A percentile compares a stretch with the other conserved stretches of the same genome.
Conservation (phyloP, 1,139 yeast genomes). For the Pneumocystis oryctolagi region DNA sequence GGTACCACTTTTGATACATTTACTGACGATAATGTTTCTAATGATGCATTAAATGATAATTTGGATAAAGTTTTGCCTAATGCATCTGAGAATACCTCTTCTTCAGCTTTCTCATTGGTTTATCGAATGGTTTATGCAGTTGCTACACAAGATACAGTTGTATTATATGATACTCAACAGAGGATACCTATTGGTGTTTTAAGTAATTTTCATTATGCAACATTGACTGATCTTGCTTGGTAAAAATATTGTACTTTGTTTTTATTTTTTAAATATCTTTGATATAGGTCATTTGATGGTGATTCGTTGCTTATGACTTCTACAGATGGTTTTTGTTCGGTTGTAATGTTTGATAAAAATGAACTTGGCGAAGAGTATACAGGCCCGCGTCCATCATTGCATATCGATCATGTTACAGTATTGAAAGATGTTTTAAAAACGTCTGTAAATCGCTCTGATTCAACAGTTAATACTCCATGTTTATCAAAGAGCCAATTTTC, state of each 20-base stretch:
- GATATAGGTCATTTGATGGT: conserved; percentile 38
- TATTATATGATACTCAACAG: conserved; percentile 65
- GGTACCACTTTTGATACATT: neutral
- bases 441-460: neutral
- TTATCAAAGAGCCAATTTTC: neutral
- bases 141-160: conserved; percentile 79
- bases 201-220: conserved; percentile 70
- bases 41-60: neutral
- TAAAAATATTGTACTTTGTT: conserved; percentile 20
- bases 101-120: conserved; percentile 39
- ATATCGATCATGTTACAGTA: neutral
- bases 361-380: conserved; percentile 37
- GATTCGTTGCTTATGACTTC: conserved; percentile 59
- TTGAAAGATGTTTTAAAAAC: neutral
- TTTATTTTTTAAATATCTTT: neutral
- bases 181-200: conserved; percentile 56
- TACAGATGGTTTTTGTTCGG: conserved; percentile 86
- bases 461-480: neutral
- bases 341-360: conserved; percentile 36
- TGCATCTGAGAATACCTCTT: neutral
- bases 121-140: conserved; percentile 81
- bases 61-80: neutral
- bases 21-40: neutral
- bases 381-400: conserved; percentile 1
- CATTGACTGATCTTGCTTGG: conserved; percentile 83